Conservation (phyloP, 2,329 filamentous ascomycete genomes). For the Curvularia sp. region DNA sequence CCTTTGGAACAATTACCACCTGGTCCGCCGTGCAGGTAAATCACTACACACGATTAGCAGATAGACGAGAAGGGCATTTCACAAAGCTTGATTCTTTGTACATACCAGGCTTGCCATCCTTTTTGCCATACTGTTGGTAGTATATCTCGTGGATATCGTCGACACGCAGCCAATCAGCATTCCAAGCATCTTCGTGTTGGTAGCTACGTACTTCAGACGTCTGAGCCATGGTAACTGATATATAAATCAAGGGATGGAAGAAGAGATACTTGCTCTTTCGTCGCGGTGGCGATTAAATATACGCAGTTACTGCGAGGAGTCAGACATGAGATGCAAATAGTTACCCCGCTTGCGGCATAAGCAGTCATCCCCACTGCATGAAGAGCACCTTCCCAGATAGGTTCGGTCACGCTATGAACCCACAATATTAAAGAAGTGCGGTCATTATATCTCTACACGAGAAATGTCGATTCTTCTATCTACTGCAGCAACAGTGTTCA, state of each 20-base stretch:
- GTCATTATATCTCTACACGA: background rate
- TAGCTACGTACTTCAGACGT: constrained; percentile 33
- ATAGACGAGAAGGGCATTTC: background rate
- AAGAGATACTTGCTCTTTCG: background rate
- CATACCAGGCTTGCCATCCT: constrained; percentile 50
- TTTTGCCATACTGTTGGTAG: constrained; percentile 52
- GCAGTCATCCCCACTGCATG: constrained; percentile 10
- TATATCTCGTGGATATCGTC: constrained; percentile 48
- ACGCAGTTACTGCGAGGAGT: constrained; percentile 8
- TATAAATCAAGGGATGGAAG: background rate
- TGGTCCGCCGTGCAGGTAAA: constrained; percentile 58
- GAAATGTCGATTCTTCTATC: background rate
- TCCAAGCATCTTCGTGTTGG: constrained; percentile 46
- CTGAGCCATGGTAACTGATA: constrained; percentile 20
- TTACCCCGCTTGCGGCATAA: constrained; percentile 23
- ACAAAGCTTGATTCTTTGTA: background rate
- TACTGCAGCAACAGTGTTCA: background rate
- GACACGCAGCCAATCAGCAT: constrained; percentile 43
- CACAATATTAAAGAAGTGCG: background rate
- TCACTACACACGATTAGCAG: constrained; percentile 30
- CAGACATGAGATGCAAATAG: constrained; percentile 6
- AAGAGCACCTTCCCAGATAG: constrained; percentile 17
- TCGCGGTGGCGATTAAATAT: background rate
- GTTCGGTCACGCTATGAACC: background rate
- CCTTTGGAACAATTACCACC: constrained; percentile 48